phyloP scores from a whole-genome alignment of 2,329 filamentous ascomycete species.

The Epichloe sylvatica region DNA sequence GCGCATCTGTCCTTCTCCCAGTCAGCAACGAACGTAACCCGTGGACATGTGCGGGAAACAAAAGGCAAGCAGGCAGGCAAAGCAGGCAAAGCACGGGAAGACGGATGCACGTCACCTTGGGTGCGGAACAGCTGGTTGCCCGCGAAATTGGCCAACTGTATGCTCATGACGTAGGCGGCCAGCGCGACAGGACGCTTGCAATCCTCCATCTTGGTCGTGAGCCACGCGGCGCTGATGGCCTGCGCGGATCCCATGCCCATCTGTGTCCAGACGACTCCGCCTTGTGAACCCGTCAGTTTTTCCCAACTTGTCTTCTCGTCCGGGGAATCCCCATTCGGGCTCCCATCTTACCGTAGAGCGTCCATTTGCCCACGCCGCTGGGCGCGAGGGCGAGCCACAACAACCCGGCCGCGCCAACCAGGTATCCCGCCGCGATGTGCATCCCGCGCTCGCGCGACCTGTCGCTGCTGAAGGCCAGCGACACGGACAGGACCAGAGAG shows the following conservation, averaged over 20 bases:
- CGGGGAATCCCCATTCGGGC: too few species aligned
- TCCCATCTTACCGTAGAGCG: conserved; percentile 11
- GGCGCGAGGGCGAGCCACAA: conserved; percentile 17
- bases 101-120: conserved; percentile 8
- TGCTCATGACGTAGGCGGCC: conserved; percentile 19
- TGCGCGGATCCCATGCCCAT: conserved; percentile 20
- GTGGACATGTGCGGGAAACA: too few species aligned
- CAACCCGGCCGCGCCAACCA: conserved; percentile 14
- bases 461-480: conserved; percentile 16
- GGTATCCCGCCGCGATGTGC: conserved; percentile 15
- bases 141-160: conserved; percentile 18
- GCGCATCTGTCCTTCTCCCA: conserved; percentile 10
- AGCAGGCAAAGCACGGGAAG: too few species aligned
- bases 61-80: too few species aligned
- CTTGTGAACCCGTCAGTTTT: conserved; percentile 4
- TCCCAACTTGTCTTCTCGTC: too few species aligned
- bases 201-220: conserved; percentile 16
- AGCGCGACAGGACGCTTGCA: conserved; percentile 16
- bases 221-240: conserved; percentile 18
- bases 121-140: conserved; percentile 17
- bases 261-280: conserved; percentile 18
- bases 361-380: conserved; percentile 11
- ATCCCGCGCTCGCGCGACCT: conserved; percentile 14
- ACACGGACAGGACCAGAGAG: conserved; percentile 14
- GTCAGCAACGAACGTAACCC: too few species aligned